Conservation (phyloP, 495 filamentous ascomycete species). For the Pyrenopolyporus hunteri region DNA sequence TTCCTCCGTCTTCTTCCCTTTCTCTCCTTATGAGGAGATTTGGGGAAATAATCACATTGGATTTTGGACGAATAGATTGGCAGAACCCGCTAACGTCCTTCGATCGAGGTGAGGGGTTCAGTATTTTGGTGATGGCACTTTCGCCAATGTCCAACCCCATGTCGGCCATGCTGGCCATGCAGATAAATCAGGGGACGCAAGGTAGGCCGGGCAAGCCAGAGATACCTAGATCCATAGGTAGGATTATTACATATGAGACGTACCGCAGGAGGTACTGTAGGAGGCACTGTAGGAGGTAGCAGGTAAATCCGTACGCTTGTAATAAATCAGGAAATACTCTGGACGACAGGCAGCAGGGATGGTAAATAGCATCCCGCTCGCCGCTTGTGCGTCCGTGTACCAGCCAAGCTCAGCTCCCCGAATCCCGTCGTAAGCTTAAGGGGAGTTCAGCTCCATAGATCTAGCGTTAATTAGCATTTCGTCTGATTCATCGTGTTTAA, state of each 20-base stretch:
- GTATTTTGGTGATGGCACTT: constrained; percentile 31
- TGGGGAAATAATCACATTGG: constrained; percentile 4
- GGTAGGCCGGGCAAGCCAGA: constrained; percentile 2
- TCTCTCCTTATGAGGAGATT: constrained; percentile 12
- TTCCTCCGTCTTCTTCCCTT: not conserved
- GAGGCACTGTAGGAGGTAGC: not conserved
- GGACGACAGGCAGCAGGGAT: constrained; percentile 26
- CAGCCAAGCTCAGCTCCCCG: constrained; percentile 23
- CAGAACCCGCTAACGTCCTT: constrained; percentile 28
- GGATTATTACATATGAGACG: not conserved
- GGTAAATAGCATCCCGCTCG: constrained; percentile 10
- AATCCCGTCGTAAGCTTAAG: constrained; percentile 4
- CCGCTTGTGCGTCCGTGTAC: constrained; percentile 4
- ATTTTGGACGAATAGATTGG: constrained; percentile 29
- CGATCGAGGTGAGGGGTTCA: constrained; percentile 33
- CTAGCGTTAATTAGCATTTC: not conserved
- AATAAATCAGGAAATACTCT: constrained; percentile 25
- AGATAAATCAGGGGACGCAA: constrained; percentile 33
- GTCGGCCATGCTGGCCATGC: constrained; percentile 13
- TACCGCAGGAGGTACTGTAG: not conserved
- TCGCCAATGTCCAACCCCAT: constrained; percentile 28
- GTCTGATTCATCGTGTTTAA: constrained; percentile 17
- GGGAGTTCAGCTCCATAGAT: constrained; percentile 28
- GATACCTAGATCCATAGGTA: constrained; percentile 17
- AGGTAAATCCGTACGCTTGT: constrained; percentile 20